Conservation (phyloP, 129 eudicot genomes). For the Flaveria trinervia region DNA sequence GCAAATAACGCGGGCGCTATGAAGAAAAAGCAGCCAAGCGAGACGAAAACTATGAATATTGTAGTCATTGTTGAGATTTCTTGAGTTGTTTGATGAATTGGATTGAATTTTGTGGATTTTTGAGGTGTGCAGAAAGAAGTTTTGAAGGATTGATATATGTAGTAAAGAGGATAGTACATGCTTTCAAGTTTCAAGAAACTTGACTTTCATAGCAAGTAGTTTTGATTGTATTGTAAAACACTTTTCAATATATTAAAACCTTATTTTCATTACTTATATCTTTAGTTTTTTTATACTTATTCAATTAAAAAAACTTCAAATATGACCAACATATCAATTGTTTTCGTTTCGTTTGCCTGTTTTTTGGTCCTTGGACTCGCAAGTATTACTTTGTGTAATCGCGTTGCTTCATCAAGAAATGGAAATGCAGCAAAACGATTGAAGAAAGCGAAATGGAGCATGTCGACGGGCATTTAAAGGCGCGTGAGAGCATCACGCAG, state of each 20-base stretch:
- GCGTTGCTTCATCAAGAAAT: too few species aligned
- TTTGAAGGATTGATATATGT: constrained; percentile 35
- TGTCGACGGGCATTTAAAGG: too few species aligned
- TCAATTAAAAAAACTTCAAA: too few species aligned
- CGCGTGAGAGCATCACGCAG: too few species aligned
- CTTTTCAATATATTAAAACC: constrained; percentile 27
- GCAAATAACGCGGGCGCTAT: constrained; percentile 47
- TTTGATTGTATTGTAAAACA: constrained; percentile 65
- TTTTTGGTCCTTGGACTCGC: too few species aligned
- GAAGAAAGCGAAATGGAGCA: too few species aligned
- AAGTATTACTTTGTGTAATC: too few species aligned
- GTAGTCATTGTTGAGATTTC: constrained; percentile 38
- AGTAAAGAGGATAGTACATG: constrained; percentile 32
- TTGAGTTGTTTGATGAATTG: constrained; percentile 2
- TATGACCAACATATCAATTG: too few species aligned
- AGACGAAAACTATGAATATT: constrained; percentile 49
- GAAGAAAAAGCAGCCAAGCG: constrained; percentile 56
- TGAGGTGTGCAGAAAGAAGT: constrained; percentile 28
- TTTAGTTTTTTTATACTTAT: too few species aligned
- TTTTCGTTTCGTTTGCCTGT: too few species aligned
- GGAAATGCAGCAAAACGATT: too few species aligned
- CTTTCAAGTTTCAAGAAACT: constrained; percentile 57
- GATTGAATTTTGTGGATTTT: constrained; percentile 7
- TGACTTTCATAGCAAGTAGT: constrained; percentile 37
- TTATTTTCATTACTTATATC: background rate